Evolutionary conservation across 768 basidiomycete genomes (phyloP).

Genomic region (Lentinula lateritia): DNA sequence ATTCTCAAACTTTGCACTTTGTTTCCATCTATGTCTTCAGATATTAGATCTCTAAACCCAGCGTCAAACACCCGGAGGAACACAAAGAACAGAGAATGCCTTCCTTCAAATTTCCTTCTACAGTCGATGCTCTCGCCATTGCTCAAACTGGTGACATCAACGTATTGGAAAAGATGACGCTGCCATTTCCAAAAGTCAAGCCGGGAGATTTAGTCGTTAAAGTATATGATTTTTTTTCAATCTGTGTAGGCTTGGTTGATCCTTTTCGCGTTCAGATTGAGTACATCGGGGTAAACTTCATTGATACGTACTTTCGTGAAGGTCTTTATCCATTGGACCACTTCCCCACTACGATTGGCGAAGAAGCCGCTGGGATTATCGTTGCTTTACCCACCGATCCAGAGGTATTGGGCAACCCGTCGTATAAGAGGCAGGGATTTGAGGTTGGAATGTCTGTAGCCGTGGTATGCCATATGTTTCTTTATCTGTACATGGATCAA

Average conservation of each 20-base stretch:
- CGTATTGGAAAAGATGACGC: not conserved
- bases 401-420: conserved; percentile 50
- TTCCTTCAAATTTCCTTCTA: not conserved
- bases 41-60: not conserved
- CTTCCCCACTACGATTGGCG: conserved; percentile 68
- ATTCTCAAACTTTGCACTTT: too few species aligned
- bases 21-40: not conserved
- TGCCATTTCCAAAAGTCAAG: conserved; percentile 1
- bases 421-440: conserved; percentile 60
- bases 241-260: not conserved
- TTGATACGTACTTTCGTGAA: conserved; percentile 72
- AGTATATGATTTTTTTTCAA: not conserved
- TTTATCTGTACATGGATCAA: not conserved
- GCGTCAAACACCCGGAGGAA: not conserved
- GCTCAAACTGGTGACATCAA: not conserved
- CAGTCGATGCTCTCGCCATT: not conserved
- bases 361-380: conserved; percentile 75
- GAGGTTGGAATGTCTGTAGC: conserved; percentile 69
- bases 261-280: not conserved
- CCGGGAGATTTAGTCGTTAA: not conserved
- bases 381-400: conserved; percentile 67
- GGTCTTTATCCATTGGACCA: conserved; percentile 57
- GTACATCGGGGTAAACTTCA: conserved; percentile 72
- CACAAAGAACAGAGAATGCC: not conserved
- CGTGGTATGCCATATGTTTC: conserved; percentile 41